A percentile compares a stretch with the other conserved stretches of the same genome.
phyloP scores from a whole-genome alignment of 495 filamentous ascomycete species.

The Neurospora africana region DNA sequence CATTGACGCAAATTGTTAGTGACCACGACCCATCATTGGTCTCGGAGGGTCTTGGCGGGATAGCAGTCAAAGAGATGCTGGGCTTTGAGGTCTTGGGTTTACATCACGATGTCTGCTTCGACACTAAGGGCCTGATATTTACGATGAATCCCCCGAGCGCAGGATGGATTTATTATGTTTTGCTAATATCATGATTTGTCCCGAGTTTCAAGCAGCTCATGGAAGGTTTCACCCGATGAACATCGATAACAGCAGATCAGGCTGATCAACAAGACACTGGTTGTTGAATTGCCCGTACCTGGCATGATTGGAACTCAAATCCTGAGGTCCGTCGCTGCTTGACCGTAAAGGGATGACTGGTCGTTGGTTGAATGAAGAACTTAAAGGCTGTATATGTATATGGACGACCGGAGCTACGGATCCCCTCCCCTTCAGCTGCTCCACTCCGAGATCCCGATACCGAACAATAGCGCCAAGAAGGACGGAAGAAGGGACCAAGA shows the following conservation, averaged over 20 bases:
- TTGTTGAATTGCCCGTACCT: neutral
- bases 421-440: neutral
- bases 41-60: neutral
- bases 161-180: neutral
- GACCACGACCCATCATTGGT: neutral
- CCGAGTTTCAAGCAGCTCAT: neutral
- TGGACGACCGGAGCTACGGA: neutral
- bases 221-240: neutral
- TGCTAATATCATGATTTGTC: neutral
- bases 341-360: neutral
- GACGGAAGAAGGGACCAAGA: neutral
- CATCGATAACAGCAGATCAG: neutral
- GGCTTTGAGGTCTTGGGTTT: neutral
- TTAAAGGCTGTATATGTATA: neutral
- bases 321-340: neutral
- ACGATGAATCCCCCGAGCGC: neutral
- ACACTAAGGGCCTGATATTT: neutral
- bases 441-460: neutral
- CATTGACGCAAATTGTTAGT: neutral
- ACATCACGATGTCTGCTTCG: neutral
- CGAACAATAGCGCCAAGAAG: neutral
- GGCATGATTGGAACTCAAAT: neutral
- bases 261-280: neutral
- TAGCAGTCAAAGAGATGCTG: neutral
- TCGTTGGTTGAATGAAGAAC: neutral